Base-by-base conservation (phyloP, 2,329 filamentous ascomycete genomes). In the Cordyceps pruinosa region DNA sequence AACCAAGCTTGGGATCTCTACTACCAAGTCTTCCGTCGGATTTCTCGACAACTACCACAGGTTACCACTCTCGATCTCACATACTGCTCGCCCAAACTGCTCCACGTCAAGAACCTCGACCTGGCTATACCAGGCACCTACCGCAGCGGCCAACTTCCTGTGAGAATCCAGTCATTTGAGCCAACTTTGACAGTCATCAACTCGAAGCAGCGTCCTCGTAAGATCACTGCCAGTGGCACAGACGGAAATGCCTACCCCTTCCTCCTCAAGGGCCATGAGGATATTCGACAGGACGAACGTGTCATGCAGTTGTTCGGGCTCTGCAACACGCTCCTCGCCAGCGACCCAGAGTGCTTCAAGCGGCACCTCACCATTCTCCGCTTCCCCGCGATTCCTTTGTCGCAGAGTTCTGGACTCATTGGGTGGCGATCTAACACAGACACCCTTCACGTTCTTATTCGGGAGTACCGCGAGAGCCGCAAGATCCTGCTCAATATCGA, bases 1-100 rank as follows among this genome's bases (percentile, higher is more conserved):
- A 99, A 97, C 68, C 91, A 96, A 72, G 94, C 94, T 7, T 99
- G 94, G 94, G 95, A 99, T 72, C 82, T 99, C 15, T 99, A 99
- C 73, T 99, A 99, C 73, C 91, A 96, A 63, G 94, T 97, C 1
- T 99, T 99, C 84, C 86, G 92, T 60, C 89, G 95, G 69, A 97
- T 99, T 68, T 89, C 88, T 48, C 84, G 93, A 61, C 95, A 99
- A 72, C 76, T 99, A 48, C 92, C 91, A 4, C 94, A 97, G 66
- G 82, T 99, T 62, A 96, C 91, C 64, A 90, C 87, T 55, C 81
- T 99, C 42, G 95, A 99, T 72, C 78, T 99, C 64, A 90, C 95
- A 61, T 99, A 99, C 71, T 96, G 96, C 65, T 99, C 93, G 19
- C 95, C 95, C 3, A 94, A 93, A 69, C 81, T 99, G 46, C 87